Conservation (phyloP, 768 basidiomycete species). For the Lactifluus volemus region DNA sequence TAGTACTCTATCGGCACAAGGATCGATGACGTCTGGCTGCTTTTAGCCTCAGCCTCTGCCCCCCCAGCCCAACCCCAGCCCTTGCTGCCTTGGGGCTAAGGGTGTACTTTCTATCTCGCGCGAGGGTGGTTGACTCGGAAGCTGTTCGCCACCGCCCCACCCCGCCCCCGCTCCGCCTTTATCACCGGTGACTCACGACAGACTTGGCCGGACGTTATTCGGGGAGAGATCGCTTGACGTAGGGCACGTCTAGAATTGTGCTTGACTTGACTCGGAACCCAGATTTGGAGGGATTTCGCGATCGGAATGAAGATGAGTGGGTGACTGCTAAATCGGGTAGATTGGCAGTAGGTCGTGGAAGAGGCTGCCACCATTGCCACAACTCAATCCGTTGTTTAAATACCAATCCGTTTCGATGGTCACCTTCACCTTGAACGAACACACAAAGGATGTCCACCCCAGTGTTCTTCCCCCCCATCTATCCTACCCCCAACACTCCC, state of each 20-base stretch:
- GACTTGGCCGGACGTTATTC: not conserved
- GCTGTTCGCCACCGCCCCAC: not conserved
- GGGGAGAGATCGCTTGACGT: not conserved
- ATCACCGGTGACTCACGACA: not conserved
- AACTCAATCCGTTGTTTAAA: constrained; percentile 6
- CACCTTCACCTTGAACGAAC: not conserved
- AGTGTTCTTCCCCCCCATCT: constrained; percentile 11
- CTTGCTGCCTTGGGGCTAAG: constrained; percentile 4
- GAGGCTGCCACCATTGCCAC: not conserved
- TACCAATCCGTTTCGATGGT: not conserved
- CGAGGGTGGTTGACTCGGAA: not conserved
- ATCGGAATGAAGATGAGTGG: not conserved
- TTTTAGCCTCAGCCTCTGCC: not conserved
- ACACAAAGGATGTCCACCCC: not conserved
- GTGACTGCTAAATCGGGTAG: not conserved
- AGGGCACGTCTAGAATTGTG: too few relatives aligned
- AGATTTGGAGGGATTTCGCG: not conserved
- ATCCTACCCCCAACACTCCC: constrained; percentile 7
- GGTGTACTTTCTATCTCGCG: not conserved
- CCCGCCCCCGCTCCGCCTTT: too few relatives aligned
- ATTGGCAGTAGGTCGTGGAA: not conserved
- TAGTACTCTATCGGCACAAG: constrained; percentile 6
- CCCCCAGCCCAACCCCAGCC: not conserved
- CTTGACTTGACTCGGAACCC: not conserved
- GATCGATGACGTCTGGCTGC: constrained; percentile 9